Evolutionary conservation across 2,329 filamentous ascomycete species (phyloP), one percentile per base, ranked within the genome.

Genomic region (Phoma herbarum): DNA sequence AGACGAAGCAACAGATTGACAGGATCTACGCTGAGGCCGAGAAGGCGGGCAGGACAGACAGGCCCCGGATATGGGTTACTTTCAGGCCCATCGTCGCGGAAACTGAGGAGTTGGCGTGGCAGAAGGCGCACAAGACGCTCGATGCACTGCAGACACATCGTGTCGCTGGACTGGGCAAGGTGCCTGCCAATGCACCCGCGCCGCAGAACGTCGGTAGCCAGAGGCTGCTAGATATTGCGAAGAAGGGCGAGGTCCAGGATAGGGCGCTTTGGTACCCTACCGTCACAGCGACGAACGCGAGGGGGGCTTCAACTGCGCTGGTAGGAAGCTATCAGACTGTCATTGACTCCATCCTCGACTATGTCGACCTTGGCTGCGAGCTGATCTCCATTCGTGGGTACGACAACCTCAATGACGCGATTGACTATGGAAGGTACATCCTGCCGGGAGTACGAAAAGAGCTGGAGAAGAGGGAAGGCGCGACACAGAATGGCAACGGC

Each of bases 1-100:
- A 88, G 68, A 88, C 86, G 0, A 85, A 85, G 73, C 79, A 88
- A 66, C 86, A 88, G 70, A 86, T 88, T 63, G 84, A 86, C 61
- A 80, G 81, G 20, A 84, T 88, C 68, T 86, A 86, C 61, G 83
- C 81, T 3, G 85, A 84, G 65, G 83, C 86, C 0, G 83, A 79
- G n/a, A 83, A 83, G 62, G 85, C 85, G 1, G 85, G 85, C 0
- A 81, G 86, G 1, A 69, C 60, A 0, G 85, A 88, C 61, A 75
- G 81, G 0, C 86, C 86, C 7, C 76, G 84, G 4, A 88, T 88
- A 66, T 88, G 86, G 86, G 86, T 88, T 1, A 87, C 86, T 0
- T 88, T 88, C 80, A 80, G 86, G 2, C 86, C 86, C 3, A 88
- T 88, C 58, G 65, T 82, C 0, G 85, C 85, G 0, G 85, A 87